These are phyloP conservation scores for Podospora comata DNA, from an alignment of 495 filamentous ascomycete species.

Conservation along the genomic window DNA sequence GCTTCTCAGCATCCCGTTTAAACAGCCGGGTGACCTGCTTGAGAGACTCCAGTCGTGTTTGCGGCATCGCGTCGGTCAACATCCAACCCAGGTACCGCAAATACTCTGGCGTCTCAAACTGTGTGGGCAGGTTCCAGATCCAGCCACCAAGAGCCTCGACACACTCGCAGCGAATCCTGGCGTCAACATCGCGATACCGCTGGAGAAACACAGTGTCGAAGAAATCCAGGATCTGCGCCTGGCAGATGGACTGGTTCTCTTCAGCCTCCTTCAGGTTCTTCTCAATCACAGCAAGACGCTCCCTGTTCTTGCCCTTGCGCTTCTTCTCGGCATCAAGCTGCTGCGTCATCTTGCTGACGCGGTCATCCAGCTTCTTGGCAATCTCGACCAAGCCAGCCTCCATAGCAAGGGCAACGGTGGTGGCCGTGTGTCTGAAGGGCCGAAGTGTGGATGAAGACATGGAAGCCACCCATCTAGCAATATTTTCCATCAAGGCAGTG, in stretches of 20 bases:
- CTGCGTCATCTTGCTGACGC: conserved; percentile 69
- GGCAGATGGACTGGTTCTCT: conserved; percentile 58
- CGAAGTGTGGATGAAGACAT: conserved; percentile 81
- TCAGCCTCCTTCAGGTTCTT: conserved; percentile 62
- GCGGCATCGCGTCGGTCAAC: conserved; percentile 69
- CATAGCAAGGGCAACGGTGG: conserved; percentile 72
- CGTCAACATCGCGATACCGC: conserved; percentile 90
- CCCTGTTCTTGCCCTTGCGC: conserved; percentile 67
- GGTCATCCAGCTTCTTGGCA: conserved; percentile 62
- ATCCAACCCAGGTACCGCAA: conserved; percentile 94
- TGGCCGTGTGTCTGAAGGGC: conserved; percentile 90
- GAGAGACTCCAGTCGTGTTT: conserved; percentile 72
- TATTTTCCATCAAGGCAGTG: conserved; percentile 71
- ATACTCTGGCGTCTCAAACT: conserved; percentile 83
- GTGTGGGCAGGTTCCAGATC: conserved; percentile 76
- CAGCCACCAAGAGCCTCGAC: conserved; percentile 79
- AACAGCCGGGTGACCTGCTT: conserved; percentile 74
- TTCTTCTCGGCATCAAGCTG: conserved; percentile 72
- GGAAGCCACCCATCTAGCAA: conserved; percentile 77
- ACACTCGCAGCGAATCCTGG: conserved; percentile 79
- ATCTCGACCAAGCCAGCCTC: conserved; percentile 67
- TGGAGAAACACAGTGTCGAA: conserved; percentile 91
- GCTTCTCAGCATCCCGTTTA: conserved; percentile 70
- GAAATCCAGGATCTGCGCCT: conserved; percentile 69
- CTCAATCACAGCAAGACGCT: conserved; percentile 60